Conservation (phyloP, 1,284 basidiomycete species). For the Tetrapyrgos nigripes region DNA sequence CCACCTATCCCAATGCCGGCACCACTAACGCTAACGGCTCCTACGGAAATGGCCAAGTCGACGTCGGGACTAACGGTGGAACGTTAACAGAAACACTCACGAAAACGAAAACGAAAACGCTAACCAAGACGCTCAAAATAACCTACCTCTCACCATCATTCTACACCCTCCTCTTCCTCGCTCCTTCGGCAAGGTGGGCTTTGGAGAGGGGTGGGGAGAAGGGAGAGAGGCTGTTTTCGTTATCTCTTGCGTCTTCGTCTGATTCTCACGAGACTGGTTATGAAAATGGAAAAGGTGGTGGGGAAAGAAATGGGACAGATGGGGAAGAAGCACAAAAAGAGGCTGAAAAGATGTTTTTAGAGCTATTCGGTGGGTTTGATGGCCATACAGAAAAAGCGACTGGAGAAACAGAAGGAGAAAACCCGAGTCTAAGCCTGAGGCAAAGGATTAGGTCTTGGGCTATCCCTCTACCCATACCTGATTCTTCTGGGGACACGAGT, state of each 20-base stretch:
- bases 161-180: constrained; percentile 57
- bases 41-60: neutral
- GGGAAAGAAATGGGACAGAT: too few species aligned
- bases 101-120: too few species aligned
- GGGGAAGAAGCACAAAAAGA: too few species aligned
- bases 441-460: neutral
- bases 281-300: constrained; percentile 5
- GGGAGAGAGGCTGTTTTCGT: constrained; percentile 7
- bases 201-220: constrained; percentile 36
- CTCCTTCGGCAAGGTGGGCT: constrained; percentile 51
- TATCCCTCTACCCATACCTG: neutral
- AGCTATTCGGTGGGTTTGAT: too few species aligned
- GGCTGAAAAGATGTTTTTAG: constrained; percentile 5
- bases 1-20: too few species aligned
- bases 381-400: too few species aligned
- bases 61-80: constrained; percentile 12
- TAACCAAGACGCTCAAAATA: too few species aligned
- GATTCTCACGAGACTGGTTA: neutral
- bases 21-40: too few species aligned
- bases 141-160: constrained; percentile 58
- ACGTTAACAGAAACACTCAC: constrained; percentile 24
- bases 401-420: too few species aligned
- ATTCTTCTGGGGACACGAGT: neutral
- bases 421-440: too few species aligned
- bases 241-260: constrained; percentile 30